Evolutionary conservation across 1,284 basidiomycete species (phyloP), one percentile per base, ranked within the genome.

Genomic region (Heterobasidion annosum): DNA sequence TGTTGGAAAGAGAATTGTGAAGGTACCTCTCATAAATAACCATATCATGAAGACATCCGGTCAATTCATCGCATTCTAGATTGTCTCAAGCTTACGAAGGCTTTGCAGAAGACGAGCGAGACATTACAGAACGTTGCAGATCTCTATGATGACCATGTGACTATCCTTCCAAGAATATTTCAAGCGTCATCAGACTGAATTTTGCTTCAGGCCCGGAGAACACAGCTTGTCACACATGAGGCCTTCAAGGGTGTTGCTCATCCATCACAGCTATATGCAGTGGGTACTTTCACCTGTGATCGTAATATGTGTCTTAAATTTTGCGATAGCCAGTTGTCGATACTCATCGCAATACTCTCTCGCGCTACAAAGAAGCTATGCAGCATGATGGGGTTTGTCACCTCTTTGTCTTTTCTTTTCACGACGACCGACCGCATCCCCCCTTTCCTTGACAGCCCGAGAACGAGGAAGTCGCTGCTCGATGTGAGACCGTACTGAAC

Each of bases 401-500:
- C 7, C 54, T 55, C 47, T 55, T 25, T 32, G 50, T 25, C 43
- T 57, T 44, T 55, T 53, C 49, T 51, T 19, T 51, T 45, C 16
- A 10, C 45, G 13, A 47, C 18, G 10, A 32, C 25, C 18, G 45
- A 16, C 45, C 16, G 42, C 13, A 18, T 18, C 18, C 18, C 18
- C 25, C 25, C 25, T 47, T 16, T 4, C 5, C 6, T 33, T 34
- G 48, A 33, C 16, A 86, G 83, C 66, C 74, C n/a, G 73, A 84
- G 25, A 25, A 25, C 59, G 81, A 84, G 54, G 83, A 85, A 15
- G 68, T 86, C 57, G 80, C 83, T 1, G 74, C 82, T 2, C 79
- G 91, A 16, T 93, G 88, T 65, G 91, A 94, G 69, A 93, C 91
- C 0, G 88, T 93, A 7, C 70, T 94, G 25, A 93, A 93, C 66